Percentiles rank a stretch among this genome's conserved stretches.
Conservation (phyloP, 371 early-diverging fungal genomes). For the Actinomortierella wolfii region DNA sequence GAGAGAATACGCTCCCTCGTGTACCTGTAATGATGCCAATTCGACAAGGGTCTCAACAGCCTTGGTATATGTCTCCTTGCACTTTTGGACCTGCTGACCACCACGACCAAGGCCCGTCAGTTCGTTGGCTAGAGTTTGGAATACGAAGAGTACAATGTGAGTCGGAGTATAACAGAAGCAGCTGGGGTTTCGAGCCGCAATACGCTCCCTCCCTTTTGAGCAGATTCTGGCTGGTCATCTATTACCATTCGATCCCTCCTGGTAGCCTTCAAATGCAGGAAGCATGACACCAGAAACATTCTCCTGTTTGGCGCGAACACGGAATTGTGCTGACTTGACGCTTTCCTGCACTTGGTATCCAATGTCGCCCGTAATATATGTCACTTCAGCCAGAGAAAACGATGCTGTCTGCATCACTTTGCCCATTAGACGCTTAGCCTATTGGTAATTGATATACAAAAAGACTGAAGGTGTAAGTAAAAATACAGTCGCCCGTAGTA, state of each 20-base stretch:
- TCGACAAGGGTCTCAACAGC: slow-evolving; percentile 96
- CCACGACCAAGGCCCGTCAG: slow-evolving; percentile 97
- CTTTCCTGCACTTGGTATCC: slow-evolving; percentile 95
- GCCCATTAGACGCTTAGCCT: slow-evolving; percentile 93
- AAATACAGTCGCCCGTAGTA: too few relatives aligned
- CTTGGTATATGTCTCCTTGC: slow-evolving; percentile 93
- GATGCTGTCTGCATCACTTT: slow-evolving; percentile 97
- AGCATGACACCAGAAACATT: slow-evolving; percentile 98
- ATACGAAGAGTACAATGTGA: slow-evolving; percentile 4
- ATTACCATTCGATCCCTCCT: slow-evolving; percentile 85
- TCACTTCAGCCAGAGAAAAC: slow-evolving; percentile 97
- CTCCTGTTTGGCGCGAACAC: slow-evolving; percentile 91
- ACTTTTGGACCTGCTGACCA: slow-evolving; percentile 95
- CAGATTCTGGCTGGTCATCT: neutral
- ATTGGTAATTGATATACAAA: too few relatives aligned
- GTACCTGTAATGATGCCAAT: slow-evolving; percentile 93
- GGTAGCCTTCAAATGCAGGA: slow-evolving; percentile 88
- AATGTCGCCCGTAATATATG: slow-evolving; percentile 97
- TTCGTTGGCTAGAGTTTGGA: slow-evolving; percentile 74
- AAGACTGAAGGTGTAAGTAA: too few relatives aligned
- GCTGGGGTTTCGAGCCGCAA: too few relatives aligned
- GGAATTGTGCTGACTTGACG: slow-evolving; percentile 88
- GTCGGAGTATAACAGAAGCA: too few relatives aligned
- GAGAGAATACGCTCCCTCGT: neutral
- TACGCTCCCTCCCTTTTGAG: slow-evolving; percentile 6